Percentiles rank a stretch among this genome's conserved stretches.
phyloP scores from a whole-genome alignment of 331 rosid species.

The Malus hybrid region DNA sequence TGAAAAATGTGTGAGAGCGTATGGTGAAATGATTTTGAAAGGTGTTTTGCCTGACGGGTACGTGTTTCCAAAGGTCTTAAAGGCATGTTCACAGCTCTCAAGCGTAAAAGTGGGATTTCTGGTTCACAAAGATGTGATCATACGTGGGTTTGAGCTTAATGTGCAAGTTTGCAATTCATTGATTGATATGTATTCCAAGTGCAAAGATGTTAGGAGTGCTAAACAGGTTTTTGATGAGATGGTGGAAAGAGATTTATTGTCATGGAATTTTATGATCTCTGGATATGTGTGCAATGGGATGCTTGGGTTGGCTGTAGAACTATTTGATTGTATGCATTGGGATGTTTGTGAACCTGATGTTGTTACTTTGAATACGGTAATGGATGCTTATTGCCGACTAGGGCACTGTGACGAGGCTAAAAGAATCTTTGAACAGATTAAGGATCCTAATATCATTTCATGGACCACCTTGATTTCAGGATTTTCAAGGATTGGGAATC shows the following conservation, averaged over 20 bases:
- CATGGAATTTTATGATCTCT: constrained; percentile 43
- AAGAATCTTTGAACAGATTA: constrained; percentile 22
- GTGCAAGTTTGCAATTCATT: constrained; percentile 26
- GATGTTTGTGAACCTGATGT: constrained; percentile 31
- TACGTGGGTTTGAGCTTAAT: constrained; percentile 11
- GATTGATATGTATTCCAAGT: constrained; percentile 39
- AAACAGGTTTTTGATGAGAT: constrained; percentile 29
- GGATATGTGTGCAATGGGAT: constrained; percentile 35
- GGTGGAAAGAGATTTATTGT: constrained; percentile 30
- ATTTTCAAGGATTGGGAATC: constrained; percentile 21
- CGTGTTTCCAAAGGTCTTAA: constrained; percentile 42
- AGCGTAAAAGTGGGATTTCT: constrained; percentile 11
- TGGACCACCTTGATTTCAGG: constrained; percentile 45
- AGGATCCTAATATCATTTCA: constrained; percentile 38
- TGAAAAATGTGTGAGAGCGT: constrained; percentile 17
- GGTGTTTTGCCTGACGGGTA: constrained; percentile 29
- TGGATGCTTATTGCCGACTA: constrained; percentile 39
- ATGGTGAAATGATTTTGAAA: constrained; percentile 12
- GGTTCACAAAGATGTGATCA: constrained; percentile 29
- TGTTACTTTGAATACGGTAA: constrained; percentile 37
- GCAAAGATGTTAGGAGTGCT: constrained; percentile 22
- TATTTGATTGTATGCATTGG: constrained; percentile 19
- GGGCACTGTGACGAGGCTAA: constrained; percentile 22
- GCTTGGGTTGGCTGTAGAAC: constrained; percentile 16
- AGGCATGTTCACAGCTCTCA: constrained; percentile 27